Evolutionary conservation across 208 protist species (phyloP).

Genomic region (Wallacemonas sp.): DNA sequence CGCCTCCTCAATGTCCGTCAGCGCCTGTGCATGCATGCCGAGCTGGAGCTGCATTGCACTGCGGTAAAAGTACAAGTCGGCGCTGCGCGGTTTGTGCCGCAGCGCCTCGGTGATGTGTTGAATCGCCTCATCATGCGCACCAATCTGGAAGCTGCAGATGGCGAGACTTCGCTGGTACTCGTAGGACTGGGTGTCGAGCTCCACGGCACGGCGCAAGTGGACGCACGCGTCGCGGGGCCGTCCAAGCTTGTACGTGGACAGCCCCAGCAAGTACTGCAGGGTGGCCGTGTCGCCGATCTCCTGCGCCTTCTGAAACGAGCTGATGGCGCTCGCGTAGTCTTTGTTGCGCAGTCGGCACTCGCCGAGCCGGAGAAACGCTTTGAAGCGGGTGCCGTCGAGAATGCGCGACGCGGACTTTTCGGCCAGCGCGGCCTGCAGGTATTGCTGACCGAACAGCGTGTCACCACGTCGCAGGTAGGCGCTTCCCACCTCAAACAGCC

Average conservation of each 20-base stretch:
- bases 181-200: conserved; percentile 48
- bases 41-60: conserved; percentile 67
- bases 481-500: conserved; percentile 77
- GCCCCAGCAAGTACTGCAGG: conserved; percentile 77
- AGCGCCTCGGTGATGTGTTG: conserved; percentile 74
- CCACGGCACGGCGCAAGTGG: conserved; percentile 73
- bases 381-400: conserved; percentile 21
- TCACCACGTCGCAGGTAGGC: conserved; percentile 43
- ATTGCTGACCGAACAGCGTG: conserved; percentile 20
- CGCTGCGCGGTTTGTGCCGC: conserved; percentile 36
- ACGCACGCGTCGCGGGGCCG: conserved; percentile 41
- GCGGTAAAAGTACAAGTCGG: conserved; percentile 72
- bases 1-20: conserved; percentile 61
- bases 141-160: conserved; percentile 61
- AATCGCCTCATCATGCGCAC: conserved; percentile 53
- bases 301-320: conserved; percentile 45
- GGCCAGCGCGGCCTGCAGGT: conserved; percentile 19
- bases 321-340: conserved; percentile 42
- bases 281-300: conserved; percentile 63
- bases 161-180: conserved; percentile 76
- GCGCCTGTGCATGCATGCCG: conserved; percentile 46
- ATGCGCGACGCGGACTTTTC: conserved; percentile 15
- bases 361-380: conserved; percentile 53
- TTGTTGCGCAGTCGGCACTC: conserved; percentile 36
- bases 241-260: conserved; percentile 68